These are phyloP conservation scores for Raffaelea deltoideospora DNA, from an alignment of 2,329 filamentous ascomycete genomes.

Conservation along the genomic window DNA sequence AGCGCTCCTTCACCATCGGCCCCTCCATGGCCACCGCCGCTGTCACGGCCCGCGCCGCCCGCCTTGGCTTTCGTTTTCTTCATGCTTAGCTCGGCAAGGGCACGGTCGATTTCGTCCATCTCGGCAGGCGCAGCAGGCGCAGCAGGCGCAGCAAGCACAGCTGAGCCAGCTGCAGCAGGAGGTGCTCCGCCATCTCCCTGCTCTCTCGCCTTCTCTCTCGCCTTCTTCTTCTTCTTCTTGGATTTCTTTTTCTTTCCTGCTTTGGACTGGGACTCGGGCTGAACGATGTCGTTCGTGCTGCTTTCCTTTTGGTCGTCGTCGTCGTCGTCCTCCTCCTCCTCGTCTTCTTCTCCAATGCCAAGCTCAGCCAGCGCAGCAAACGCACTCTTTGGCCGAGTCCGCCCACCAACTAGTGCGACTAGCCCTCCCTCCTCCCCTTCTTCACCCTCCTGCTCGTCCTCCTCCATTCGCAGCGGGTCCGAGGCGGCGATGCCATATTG, in stretches of 20 bases:
- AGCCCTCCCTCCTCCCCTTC: constrained; percentile 11
- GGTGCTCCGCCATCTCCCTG: not conserved
- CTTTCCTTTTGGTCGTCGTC: too few relatives aligned
- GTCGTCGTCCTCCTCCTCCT: constrained; percentile 22
- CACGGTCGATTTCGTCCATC: constrained; percentile 42
- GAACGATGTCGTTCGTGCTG: too few relatives aligned
- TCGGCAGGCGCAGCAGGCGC: too few relatives aligned
- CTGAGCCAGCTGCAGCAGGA: not conserved
- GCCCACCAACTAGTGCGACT: not conserved
- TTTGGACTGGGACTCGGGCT: constrained; percentile 12
- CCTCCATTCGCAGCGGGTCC: too few relatives aligned
- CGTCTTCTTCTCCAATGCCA: constrained; percentile 25
- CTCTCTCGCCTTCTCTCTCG: not conserved
- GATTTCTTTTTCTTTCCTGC: constrained; percentile 21
- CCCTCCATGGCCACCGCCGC: not conserved
- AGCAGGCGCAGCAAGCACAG: not conserved
- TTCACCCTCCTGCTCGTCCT: constrained; percentile 10
- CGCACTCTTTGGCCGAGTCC: constrained; percentile 9
- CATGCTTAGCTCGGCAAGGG: constrained; percentile 33
- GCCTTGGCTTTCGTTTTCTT: too few relatives aligned
- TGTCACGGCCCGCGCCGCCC: too few relatives aligned
- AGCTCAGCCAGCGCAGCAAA: constrained; percentile 37
- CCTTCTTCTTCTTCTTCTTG: constrained; percentile 18
- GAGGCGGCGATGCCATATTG: too few relatives aligned
- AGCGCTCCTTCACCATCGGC: too few relatives aligned